phyloP scores from a whole-genome alignment of 345 rosid genomes.

The Cardamine chenopodiifolia region DNA sequence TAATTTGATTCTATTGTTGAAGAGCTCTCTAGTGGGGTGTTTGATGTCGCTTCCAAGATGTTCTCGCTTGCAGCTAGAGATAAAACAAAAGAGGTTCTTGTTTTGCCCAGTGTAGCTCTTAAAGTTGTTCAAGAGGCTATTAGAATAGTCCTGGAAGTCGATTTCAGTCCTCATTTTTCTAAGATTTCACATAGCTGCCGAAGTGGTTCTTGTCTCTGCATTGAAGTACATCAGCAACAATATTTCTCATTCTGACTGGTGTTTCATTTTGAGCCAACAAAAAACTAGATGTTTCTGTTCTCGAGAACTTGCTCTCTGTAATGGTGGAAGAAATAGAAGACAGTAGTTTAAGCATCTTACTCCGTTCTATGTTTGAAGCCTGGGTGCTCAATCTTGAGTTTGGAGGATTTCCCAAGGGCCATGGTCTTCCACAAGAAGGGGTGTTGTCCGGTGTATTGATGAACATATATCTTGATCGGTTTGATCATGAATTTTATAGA shows the following conservation, averaged over 20 bases:
- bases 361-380: slow-evolving; percentile 73
- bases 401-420: slow-evolving; percentile 91
- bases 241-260: slow-evolving; percentile 72
- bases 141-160: slow-evolving; percentile 73
- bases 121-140: slow-evolving; percentile 83
- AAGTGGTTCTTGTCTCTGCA: slow-evolving; percentile 66
- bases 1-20: slow-evolving; percentile 47
- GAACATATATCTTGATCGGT: slow-evolving; percentile 75
- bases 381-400: slow-evolving; percentile 75
- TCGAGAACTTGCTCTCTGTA: slow-evolving; percentile 56
- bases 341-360: slow-evolving; percentile 48
- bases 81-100: slow-evolving; percentile 62
- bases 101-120: slow-evolving; percentile 69
- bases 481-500: slow-evolving; percentile 73
- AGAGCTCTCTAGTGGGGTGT: slow-evolving; percentile 62
- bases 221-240: slow-evolving; percentile 70
- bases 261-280: slow-evolving; percentile 67
- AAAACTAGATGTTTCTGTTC: slow-evolving; percentile 53
- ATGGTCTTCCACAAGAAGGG: slow-evolving; percentile 98
- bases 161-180: slow-evolving; percentile 75
- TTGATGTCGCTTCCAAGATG: slow-evolving; percentile 59
- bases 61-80: slow-evolving; percentile 63
- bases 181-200: slow-evolving; percentile 93
- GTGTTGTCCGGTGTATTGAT: slow-evolving; percentile 72
- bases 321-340: slow-evolving; percentile 74